Percentiles rank a stretch among this genome's conserved stretches.
These are phyloP conservation scores for Penicillium dipodomyicola DNA, from an alignment of 495 filamentous ascomycete genomes.

Conservation along the genomic window DNA sequence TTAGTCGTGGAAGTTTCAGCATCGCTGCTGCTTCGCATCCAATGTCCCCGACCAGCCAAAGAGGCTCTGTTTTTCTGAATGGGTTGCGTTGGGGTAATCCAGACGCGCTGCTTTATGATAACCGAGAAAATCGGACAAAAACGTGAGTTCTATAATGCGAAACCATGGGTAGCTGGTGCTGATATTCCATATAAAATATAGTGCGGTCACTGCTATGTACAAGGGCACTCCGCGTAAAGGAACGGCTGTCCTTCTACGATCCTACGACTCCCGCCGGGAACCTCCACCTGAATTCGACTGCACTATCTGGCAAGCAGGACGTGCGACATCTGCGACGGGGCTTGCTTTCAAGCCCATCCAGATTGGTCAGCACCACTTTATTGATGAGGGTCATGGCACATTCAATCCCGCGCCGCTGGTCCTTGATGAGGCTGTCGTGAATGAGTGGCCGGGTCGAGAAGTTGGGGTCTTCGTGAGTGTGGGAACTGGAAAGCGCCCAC, in stretches of 20 bases:
- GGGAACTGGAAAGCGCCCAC: conserved; percentile 85
- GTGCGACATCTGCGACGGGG: conserved; percentile 89
- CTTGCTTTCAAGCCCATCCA: conserved; percentile 94
- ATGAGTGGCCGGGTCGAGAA: conserved; percentile 92
- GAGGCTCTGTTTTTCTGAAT: conserved; percentile 41
- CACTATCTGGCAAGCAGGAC: conserved; percentile 92
- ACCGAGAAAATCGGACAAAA: conserved; percentile 81
- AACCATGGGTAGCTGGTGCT: conserved; percentile 3
- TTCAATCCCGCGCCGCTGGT: conserved; percentile 87
- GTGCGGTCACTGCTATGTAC: conserved; percentile 87
- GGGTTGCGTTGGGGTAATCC: conserved; percentile 55
- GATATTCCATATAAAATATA: conserved; percentile 29
- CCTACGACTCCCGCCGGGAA: conserved; percentile 92
- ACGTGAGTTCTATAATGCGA: conserved; percentile 60
- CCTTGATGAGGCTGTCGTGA: conserved; percentile 84
- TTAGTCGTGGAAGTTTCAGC: conserved; percentile 46
- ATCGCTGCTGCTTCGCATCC: conserved; percentile 35
- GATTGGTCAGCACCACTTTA: conserved; percentile 88
- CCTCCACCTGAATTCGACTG: conserved; percentile 84
- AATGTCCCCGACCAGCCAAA: conserved; percentile 27
- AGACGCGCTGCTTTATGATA: conserved; percentile 71
- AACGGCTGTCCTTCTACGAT: conserved; percentile 71
- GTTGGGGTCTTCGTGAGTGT: conserved; percentile 87
- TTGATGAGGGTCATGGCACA: conserved; percentile 87
- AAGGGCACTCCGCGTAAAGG: conserved; percentile 70